Conservation (phyloP, 805 yeast genomes). For the Phaffomyces thermotolerans region DNA sequence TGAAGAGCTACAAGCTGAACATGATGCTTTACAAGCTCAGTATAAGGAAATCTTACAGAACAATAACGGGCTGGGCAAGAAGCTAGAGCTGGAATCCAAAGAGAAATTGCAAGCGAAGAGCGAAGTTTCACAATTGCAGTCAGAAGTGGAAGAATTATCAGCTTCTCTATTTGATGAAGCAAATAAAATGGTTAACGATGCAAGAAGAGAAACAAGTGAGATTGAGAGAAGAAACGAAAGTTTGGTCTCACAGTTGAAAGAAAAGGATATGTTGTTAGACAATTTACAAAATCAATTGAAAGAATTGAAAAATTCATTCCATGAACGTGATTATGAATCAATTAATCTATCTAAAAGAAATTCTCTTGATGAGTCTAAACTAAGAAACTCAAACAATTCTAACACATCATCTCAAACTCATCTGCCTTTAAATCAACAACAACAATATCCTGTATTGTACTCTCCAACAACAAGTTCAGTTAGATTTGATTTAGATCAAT, state of each 20-base stretch:
- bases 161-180: conserved; percentile 79
- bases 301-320: conserved; percentile 55
- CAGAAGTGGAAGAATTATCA: conserved; percentile 74
- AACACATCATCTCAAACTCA: conserved; percentile 1
- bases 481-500: conserved; percentile 35
- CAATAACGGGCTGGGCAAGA: conserved; percentile 27
- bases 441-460: conserved; percentile 27
- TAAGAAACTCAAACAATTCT: background rate
- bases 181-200: conserved; percentile 75
- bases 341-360: conserved; percentile 9
- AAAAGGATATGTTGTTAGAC: conserved; percentile 61
- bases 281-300: conserved; percentile 59
- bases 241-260: conserved; percentile 47
- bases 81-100: conserved; percentile 24
- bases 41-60: conserved; percentile 28
- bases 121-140: conserved; percentile 53
- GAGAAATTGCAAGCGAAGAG: conserved; percentile 44
- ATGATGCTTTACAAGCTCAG: conserved; percentile 25
- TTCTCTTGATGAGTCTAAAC: conserved; percentile 6
- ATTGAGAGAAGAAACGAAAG: conserved; percentile 52
- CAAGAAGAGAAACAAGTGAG: conserved; percentile 58
- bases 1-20: conserved; percentile 20
- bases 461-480: conserved; percentile 35
- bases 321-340: conserved; percentile 34
- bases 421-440: conserved; percentile 13